phyloP scores from a whole-genome alignment of 208 protist species.

The Crithidia expoeki region DNA sequence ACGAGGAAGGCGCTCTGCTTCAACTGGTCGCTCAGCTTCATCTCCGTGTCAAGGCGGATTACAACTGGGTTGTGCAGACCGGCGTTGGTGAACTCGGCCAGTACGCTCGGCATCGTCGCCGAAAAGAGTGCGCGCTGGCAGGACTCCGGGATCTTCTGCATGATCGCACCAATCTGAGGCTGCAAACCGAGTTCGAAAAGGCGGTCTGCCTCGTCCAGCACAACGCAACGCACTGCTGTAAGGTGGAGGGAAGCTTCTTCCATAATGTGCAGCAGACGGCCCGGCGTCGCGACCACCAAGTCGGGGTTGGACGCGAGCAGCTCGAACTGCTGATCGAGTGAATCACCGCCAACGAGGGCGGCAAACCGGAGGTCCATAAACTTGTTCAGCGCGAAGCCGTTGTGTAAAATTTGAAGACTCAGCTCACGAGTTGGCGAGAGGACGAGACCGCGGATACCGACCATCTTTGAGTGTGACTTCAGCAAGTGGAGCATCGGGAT shows the following conservation, averaged over 20 bases:
- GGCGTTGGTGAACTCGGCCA: slow-evolving; percentile 98
- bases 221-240: slow-evolving; percentile 92
- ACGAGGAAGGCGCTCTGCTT: slow-evolving; percentile 94
- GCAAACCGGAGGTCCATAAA: slow-evolving; percentile 93
- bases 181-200: slow-evolving; percentile 98
- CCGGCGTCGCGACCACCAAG: slow-evolving; percentile 99
- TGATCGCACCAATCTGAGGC: slow-evolving; percentile 96
- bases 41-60: slow-evolving; percentile 98
- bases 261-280: slow-evolving; percentile 97
- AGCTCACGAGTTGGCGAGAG: slow-evolving; percentile 99
- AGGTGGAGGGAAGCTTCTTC: slow-evolving; percentile 95
- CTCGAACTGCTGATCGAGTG: slow-evolving; percentile 98
- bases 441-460: slow-evolving; percentile 97
- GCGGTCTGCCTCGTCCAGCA: slow-evolving; percentile 99
- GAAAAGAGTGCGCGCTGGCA: slow-evolving; percentile 98
- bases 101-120: slow-evolving; percentile 97
- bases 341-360: slow-evolving; percentile 97
- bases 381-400: slow-evolving; percentile 94
- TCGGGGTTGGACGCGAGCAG: slow-evolving; percentile 97
- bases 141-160: slow-evolving; percentile 92
- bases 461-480: slow-evolving; percentile 88
- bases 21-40: slow-evolving; percentile 96
- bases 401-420: slow-evolving; percentile 97
- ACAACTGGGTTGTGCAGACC: slow-evolving; percentile 96
- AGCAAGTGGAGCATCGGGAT: slow-evolving; percentile 97